Percentiles rank a stretch among this genome's conserved stretches.
Conservation (phyloP, 2,329 filamentous ascomycete species). For the Fusarium papillatum region DNA sequence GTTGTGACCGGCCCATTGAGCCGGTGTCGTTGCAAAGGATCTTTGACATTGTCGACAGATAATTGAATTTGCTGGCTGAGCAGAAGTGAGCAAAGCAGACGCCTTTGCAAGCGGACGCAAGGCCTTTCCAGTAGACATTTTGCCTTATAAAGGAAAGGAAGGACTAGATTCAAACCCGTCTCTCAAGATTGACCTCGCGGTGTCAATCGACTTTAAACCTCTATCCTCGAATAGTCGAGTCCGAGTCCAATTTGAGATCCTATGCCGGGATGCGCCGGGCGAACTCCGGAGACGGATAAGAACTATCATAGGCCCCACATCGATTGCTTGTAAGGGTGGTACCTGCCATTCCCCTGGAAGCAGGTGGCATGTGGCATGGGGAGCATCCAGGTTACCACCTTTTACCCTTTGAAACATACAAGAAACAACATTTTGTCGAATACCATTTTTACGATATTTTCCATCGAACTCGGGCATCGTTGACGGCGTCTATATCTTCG, state of each 20-base stretch:
- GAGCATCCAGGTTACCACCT: slow-evolving; percentile 40
- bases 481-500: slow-evolving; percentile 32
- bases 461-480: slow-evolving; percentile 25
- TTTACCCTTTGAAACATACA: slow-evolving; percentile 29
- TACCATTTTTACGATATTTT: slow-evolving; percentile 12
- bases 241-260: slow-evolving; percentile 1
- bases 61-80: slow-evolving; percentile 20
- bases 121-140: slow-evolving; percentile 31
- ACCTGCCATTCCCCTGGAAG: slow-evolving; percentile 23
- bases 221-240: slow-evolving; percentile 1
- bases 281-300: slow-evolving; percentile 39
- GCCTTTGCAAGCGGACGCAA: slow-evolving; percentile 31
- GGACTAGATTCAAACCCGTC: background rate
- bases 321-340: slow-evolving; percentile 22
- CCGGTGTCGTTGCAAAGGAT: slow-evolving; percentile 60
- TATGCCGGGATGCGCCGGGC: slow-evolving; percentile 43
- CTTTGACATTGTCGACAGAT: slow-evolving; percentile 65
- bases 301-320: slow-evolving; percentile 30
- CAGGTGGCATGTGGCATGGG: slow-evolving; percentile 42
- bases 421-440: slow-evolving; percentile 24
- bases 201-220: slow-evolving; percentile 1
- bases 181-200: slow-evolving; percentile 23
- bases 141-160: slow-evolving; percentile 3
- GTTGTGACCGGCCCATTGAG: slow-evolving; percentile 79
- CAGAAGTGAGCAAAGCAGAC: slow-evolving; percentile 13